A percentile compares a stretch with the other conserved stretches of the same genome.
phyloP scores from a whole-genome alignment of 2,329 filamentous ascomycete genomes.

The Aspergillus sp. region DNA sequence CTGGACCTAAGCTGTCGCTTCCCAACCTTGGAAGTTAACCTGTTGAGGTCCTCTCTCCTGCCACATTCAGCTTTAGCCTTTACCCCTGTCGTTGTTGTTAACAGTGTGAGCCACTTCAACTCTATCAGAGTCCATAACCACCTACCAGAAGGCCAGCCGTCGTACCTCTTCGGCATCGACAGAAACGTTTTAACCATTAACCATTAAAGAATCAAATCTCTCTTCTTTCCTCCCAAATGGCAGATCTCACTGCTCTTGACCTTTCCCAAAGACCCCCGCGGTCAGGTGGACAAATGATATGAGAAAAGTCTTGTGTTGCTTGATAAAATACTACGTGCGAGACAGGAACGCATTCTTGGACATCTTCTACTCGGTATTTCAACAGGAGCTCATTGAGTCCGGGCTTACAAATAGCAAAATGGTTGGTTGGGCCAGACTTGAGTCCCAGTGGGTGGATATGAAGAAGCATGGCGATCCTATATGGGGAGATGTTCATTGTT shows the following conservation, averaged over 20 bases:
- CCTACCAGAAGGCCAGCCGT: background rate
- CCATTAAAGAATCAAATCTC: no score
- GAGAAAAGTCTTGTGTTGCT: background rate
- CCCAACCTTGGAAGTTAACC: background rate
- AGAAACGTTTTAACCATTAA: no score
- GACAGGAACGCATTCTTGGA: slow-evolving; percentile 12
- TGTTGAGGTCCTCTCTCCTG: background rate
- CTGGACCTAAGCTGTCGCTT: background rate
- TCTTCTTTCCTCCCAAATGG: background rate
- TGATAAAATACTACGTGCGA: slow-evolving; percentile 1
- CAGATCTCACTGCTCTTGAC: background rate
- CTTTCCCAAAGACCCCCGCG: background rate
- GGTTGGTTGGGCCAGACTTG: background rate
- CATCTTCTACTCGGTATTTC: slow-evolving; percentile 36
- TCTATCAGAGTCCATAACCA: background rate
- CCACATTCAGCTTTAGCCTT: no score
- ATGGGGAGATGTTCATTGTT: slow-evolving; percentile 31
- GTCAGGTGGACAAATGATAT: background rate
- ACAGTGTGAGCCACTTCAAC: background rate
- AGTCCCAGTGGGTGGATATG: slow-evolving; percentile 32
- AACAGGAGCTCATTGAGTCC: slow-evolving; percentile 22
- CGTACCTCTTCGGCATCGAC: no score
- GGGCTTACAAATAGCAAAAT: slow-evolving; percentile 21
- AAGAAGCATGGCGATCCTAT: slow-evolving; percentile 19
- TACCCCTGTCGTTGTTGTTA: background rate